Base-by-base conservation (phyloP, 805 yeast genomes). In the Limtongozyma cylindracea region DNA sequence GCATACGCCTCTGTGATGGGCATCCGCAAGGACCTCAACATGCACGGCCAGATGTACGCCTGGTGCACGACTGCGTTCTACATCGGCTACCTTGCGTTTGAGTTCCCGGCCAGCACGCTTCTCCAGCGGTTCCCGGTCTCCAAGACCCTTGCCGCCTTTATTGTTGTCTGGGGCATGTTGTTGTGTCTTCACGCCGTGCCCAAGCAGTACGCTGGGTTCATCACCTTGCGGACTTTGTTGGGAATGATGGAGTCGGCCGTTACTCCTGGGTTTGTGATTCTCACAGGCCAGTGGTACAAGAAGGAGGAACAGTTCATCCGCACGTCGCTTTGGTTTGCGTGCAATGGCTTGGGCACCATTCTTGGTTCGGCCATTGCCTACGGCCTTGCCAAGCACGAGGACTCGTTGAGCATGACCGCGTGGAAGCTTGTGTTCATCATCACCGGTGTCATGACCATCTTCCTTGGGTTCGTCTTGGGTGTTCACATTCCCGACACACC, bases 201-300 rank as follows among this genome's bases (percentile, higher is more conserved):
- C 29, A 41, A 51, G 15, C 46, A 52, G 3, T 60, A 59, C 31
- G 61, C 66, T 1, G 46, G 61, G 10, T 39, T 63, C 20, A 59
- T 63, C 66, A 41, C 61, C n/a, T 56, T 57, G 1, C 41, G 72
- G 25, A 46, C 59, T 4, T 37, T 63, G 13, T 33, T 63, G 12
- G 72, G 72, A 6, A 33, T 56, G 12, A 59, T 61, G 29, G 72
- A 64, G 33, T 39, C 62, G 1, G 53, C 62, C 3, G 47, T 63
- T 20, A 59, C 67, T 1, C 66, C 67, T 1, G 65, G 68, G 0
- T 50, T 62, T 21, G 51, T 63, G 24, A 44, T 64, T 13, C 50
- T 67, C 19, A 59, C 67, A 18, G 58, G 70, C 13, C 63, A 63
- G 70, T 68, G 63, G 43, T 68, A 63, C 41, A 55, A 56, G 18